Base-by-base conservation (phyloP, 352 stramenopile genomes). In the Phytophthora gonapodyides region DNA sequence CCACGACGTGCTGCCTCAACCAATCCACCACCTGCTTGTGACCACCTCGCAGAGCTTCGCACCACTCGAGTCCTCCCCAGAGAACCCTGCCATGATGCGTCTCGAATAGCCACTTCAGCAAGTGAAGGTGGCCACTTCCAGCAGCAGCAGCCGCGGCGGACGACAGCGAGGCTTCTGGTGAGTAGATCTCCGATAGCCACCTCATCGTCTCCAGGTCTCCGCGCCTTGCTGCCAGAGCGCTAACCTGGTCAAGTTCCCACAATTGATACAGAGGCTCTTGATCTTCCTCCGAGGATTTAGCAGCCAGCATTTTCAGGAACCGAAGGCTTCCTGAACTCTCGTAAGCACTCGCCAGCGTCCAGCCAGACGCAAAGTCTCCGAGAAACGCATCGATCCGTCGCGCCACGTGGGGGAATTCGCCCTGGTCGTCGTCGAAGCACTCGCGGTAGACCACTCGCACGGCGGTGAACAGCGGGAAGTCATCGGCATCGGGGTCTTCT, bases 361-460 rank as follows among this genome's bases (percentile, higher is more conserved):
- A 27, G 24, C 24, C 24, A 27, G 24, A 27, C 24, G 24, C 24
- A 27, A 27, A 27, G 24, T 15, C 38, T 44, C n/a, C 38, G 2
- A 51, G 27, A 37, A 51, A 51, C 9, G 15, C 24, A 17, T 38
- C 27, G 7, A 37, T 21, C 9, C 44, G 44, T 31, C 44, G 44
- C 24, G 44, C 44, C 10, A 37, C 27, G 27, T 51, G 44, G n/a
- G 44, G 44, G 6, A 51, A 21, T 5, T 51, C 44, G 24, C 24
- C 44, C 44, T 17, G 33, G 53, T 47, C 35, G 19, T 30, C 33
- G 12, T 19, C 21, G 12, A 61, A 50, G 6, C 53, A 46, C 31
- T 53, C 19, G 13, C 33, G 40, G 30, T 45, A 35, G 17, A 61
- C 53, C 35, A 37, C 31, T 7, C 44, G 9, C n/a, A 51, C 53